Conservation (phyloP, 345 rosid species). For the Ceriops zippeliana region DNA sequence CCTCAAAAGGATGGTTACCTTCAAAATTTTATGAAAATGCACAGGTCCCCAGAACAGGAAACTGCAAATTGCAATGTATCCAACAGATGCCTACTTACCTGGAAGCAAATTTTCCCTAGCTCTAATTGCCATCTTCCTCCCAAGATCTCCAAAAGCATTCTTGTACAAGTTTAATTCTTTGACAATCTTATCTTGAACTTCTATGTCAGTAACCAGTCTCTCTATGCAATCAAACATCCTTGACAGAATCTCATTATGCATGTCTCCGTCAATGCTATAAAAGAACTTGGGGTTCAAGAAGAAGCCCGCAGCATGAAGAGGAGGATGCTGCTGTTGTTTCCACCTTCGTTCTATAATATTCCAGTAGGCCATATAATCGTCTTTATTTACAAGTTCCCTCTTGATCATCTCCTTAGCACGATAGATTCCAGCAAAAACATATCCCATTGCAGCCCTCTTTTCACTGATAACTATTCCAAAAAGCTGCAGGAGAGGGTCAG, state of each 20-base stretch:
- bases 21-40: neutral
- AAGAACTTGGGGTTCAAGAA: conserved; percentile 90
- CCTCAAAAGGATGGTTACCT: neutral
- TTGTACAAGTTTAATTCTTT: conserved; percentile 70
- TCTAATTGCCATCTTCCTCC: conserved; percentile 85
- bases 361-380: conserved; percentile 72
- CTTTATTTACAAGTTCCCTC: conserved; percentile 60
- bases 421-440: conserved; percentile 72
- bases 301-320: conserved; percentile 87
- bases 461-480: conserved; percentile 49
- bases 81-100: conserved; percentile 36
- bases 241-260: conserved; percentile 56
- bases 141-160: conserved; percentile 77
- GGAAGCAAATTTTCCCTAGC: conserved; percentile 78
- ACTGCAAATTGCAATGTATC: conserved; percentile 12
- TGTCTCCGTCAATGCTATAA: conserved; percentile 61
- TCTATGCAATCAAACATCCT: conserved; percentile 86
- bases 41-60: conserved; percentile 1
- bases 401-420: conserved; percentile 78
- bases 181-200: conserved; percentile 64
- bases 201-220: conserved; percentile 64
- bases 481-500: conserved; percentile 64
- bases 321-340: conserved; percentile 63
- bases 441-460: conserved; percentile 85
- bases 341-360: conserved; percentile 76